These are phyloP conservation scores for Oryza meyeriana DNA, from an alignment of 176 grass and related monocot species.

Conservation along the genomic window DNA sequence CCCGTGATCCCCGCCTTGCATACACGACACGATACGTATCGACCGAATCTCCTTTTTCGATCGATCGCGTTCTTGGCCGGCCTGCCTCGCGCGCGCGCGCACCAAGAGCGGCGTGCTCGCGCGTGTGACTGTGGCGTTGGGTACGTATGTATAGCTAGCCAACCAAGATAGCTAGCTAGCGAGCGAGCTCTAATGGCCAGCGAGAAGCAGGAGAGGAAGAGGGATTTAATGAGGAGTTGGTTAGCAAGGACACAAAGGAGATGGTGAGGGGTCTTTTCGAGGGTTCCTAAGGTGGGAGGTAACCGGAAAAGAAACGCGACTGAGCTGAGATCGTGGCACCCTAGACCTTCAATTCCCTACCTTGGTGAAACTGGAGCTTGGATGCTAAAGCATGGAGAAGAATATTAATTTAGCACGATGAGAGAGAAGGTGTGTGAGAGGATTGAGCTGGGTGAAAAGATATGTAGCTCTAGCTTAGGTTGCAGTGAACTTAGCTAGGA, in stretches of 20 bases:
- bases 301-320: constrained; percentile 43
- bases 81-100: background rate
- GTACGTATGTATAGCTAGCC: constrained; percentile 11
- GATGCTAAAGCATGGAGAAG: constrained; percentile 1
- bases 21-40: background rate
- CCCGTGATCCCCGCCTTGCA: constrained; percentile 60
- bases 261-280: constrained; percentile 85
- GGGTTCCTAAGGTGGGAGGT: constrained; percentile 60
- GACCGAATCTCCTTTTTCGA: background rate
- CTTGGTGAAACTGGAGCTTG: background rate
- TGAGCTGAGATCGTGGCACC: background rate
- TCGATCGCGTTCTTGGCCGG: background rate
- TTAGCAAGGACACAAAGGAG: constrained; percentile 70
- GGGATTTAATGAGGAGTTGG: constrained; percentile 61
- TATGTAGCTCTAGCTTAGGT: background rate
- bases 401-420: constrained; percentile 19
- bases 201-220: constrained; percentile 33
- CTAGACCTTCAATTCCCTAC: background rate
- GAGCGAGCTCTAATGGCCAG: background rate
- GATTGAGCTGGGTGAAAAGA: background rate
- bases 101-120: background rate
- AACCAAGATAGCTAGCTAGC: background rate
- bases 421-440: constrained; percentile 8
- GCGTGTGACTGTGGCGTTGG: constrained; percentile 17
- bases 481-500: background rate